phyloP scores from a whole-genome alignment of 257 asterid genomes.

The Rubia yunnanensis region DNA sequence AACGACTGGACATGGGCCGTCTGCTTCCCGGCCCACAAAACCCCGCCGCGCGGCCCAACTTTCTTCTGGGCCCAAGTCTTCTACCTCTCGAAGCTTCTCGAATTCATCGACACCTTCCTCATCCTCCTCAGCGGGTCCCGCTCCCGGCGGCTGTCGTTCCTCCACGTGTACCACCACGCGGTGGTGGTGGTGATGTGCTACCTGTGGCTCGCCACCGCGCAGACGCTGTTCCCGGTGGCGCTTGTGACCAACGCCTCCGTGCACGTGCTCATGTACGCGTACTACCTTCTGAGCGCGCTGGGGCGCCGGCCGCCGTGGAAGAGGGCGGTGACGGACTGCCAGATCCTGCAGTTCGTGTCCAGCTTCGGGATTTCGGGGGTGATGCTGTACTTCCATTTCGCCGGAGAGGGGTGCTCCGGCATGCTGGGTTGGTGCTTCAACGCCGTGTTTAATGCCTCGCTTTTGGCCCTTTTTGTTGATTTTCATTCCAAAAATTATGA shows the following conservation, averaged over 20 bases:
- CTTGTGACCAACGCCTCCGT: constrained; percentile 77
- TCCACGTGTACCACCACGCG: constrained; percentile 93
- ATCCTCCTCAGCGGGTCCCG: constrained; percentile 48
- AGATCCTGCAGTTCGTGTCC: constrained; percentile 73
- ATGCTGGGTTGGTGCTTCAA: constrained; percentile 79
- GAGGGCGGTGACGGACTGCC: constrained; percentile 67
- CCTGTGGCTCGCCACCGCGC: constrained; percentile 57
- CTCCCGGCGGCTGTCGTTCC: constrained; percentile 58
- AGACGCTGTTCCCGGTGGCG: constrained; percentile 85
- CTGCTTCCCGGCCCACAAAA: constrained; percentile 58
- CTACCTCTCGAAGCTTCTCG: constrained; percentile 79
- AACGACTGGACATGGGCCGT: constrained; percentile 46
- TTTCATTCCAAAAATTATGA: constrained; percentile 66
- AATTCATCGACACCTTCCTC: constrained; percentile 62
- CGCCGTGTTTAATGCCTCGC: constrained; percentile 76
- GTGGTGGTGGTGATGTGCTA: constrained; percentile 78
- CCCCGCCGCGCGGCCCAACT: constrained; percentile 57
- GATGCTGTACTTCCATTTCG: constrained; percentile 60
- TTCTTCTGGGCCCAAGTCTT: constrained; percentile 93
- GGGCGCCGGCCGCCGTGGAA: constrained; percentile 85
- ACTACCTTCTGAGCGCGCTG: constrained; percentile 54
- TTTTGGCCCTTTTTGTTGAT: constrained; percentile 55
- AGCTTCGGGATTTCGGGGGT: constrained; percentile 65
- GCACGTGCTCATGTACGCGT: constrained; percentile 89
- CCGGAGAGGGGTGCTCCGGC: constrained; percentile 78